Percentiles rank a stretch among this genome's conserved stretches.
phyloP scores from a whole-genome alignment of 495 filamentous ascomycete species.

The Penicillium daleae region DNA sequence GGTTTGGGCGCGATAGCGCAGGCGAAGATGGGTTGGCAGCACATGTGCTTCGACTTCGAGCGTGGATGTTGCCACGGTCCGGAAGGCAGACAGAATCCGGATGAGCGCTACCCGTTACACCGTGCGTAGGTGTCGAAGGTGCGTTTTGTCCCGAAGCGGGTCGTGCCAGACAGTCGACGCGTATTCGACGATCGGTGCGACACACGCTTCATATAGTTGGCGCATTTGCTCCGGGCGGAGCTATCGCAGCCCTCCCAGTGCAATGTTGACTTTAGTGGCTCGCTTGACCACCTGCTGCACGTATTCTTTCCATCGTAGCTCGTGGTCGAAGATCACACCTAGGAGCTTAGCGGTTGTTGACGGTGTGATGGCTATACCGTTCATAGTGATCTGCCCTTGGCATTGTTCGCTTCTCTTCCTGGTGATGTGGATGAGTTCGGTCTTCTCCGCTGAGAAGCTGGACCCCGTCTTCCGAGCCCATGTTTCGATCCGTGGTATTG shows the following conservation, averaged over 20 bases:
- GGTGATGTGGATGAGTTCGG: slow-evolving; percentile 32
- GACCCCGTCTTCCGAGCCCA: slow-evolving; percentile 24
- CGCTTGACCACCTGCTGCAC: slow-evolving; percentile 1
- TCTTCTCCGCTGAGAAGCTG: slow-evolving; percentile 29
- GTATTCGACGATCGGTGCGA: slow-evolving; percentile 8
- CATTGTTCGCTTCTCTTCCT: slow-evolving; percentile 15
- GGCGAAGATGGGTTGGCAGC: neutral
- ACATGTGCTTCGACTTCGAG: neutral
- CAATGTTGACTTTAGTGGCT: slow-evolving; percentile 4
- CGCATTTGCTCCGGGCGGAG: slow-evolving; percentile 12
- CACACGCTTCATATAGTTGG: slow-evolving; percentile 6
- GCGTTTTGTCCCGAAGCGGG: slow-evolving; percentile 15
- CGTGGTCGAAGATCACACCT: slow-evolving; percentile 9
- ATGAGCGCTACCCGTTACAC: neutral
- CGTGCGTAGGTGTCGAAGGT: slow-evolving; percentile 13
- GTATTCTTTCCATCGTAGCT: slow-evolving; percentile 2
- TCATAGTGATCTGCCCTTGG: neutral
- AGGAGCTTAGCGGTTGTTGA: slow-evolving; percentile 2
- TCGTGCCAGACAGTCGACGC: slow-evolving; percentile 16
- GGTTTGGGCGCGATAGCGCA: neutral
- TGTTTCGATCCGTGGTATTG: slow-evolving; percentile 22
- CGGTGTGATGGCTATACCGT: slow-evolving; percentile 3
- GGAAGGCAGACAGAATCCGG: neutral
- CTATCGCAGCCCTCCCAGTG: neutral
- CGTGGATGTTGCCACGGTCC: neutral